Evolutionary conservation across 176 grass and related monocot species (phyloP).

Genomic region (Phyllostachys edulis): DNA sequence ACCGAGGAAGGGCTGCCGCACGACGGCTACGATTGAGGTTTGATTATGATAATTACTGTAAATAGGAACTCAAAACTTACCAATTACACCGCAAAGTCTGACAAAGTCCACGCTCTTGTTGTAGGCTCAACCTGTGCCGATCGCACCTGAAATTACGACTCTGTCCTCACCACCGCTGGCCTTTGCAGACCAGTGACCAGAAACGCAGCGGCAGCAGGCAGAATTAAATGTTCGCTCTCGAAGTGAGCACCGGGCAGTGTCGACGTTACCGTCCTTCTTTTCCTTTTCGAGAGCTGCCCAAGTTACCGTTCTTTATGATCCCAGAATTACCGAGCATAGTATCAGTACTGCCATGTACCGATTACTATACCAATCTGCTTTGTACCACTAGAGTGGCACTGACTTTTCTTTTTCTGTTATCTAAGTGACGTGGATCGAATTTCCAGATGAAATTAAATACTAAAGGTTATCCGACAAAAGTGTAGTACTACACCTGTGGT

Average conservation of each 20-base stretch:
- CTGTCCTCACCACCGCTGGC: neutral
- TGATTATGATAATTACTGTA: too few species aligned
- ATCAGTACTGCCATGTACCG: too few species aligned
- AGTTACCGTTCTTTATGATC: neutral
- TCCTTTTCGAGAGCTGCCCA: neutral
- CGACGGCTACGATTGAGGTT: too few species aligned
- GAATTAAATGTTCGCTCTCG: constrained; percentile 11
- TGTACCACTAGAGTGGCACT: neutral
- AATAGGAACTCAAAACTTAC: too few species aligned
- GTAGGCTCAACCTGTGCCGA: neutral
- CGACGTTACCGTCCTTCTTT: neutral
- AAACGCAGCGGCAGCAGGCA: neutral
- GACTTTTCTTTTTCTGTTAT: neutral
- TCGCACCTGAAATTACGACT: neutral
- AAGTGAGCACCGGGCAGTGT: neutral
- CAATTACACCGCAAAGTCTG: too few species aligned
- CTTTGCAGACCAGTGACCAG: neutral
- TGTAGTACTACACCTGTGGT: too few species aligned
- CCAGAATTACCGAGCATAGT: neutral
- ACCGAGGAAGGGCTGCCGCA: too few species aligned
- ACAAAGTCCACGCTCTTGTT: neutral
- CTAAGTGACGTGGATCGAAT: too few species aligned
- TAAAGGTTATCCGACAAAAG: too few species aligned
- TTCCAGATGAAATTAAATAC: too few species aligned
- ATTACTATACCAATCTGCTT: too few species aligned